phyloP scores from a whole-genome alignment of 2,329 filamentous ascomycete genomes.

The Intubia oerlemansii region DNA sequence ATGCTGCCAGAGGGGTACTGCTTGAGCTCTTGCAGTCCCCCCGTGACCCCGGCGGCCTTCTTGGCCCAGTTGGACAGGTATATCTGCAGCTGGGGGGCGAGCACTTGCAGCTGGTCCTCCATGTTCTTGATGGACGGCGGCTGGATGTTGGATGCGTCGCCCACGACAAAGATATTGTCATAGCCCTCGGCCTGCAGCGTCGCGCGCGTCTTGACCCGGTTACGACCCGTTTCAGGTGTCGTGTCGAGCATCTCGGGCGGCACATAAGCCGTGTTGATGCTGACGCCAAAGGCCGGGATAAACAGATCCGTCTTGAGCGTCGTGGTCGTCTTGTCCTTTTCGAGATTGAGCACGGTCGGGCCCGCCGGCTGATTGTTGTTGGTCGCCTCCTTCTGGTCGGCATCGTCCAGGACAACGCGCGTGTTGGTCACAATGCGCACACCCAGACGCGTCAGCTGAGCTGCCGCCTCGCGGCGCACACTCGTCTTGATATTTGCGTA shows the following conservation, averaged over 20 bases:
- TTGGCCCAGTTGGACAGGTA: constrained; percentile 7
- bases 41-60: constrained; percentile 1
- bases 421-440: constrained; percentile 16
- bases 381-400: constrained; percentile 1
- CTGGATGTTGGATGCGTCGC: constrained; percentile 12
- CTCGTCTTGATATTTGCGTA: constrained; percentile 11
- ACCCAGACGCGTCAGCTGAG: constrained; percentile 18
- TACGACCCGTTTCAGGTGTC: no score
- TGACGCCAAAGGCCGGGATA: constrained; percentile 23
- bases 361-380: no score
- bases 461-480: constrained; percentile 18
- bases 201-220: constrained; percentile 9
- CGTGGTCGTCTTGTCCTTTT: constrained; percentile 2
- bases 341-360: constrained; percentile 3
- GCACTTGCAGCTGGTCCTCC: constrained; percentile 9
- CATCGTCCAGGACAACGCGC: constrained; percentile 6
- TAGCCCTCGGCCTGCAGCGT: constrained; percentile 11
- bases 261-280: constrained; percentile 18
- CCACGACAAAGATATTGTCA: constrained; percentile 12
- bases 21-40: constrained; percentile 1
- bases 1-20: no score
- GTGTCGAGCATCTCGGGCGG: constrained; percentile 11
- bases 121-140: constrained; percentile 7
- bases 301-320: constrained; percentile 13
- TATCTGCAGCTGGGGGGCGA: constrained; percentile 9